Evolutionary conservation across 2,329 filamentous ascomycete species (phyloP), one percentile per base, ranked within the genome.

Genomic region (Fusarium sp.): DNA sequence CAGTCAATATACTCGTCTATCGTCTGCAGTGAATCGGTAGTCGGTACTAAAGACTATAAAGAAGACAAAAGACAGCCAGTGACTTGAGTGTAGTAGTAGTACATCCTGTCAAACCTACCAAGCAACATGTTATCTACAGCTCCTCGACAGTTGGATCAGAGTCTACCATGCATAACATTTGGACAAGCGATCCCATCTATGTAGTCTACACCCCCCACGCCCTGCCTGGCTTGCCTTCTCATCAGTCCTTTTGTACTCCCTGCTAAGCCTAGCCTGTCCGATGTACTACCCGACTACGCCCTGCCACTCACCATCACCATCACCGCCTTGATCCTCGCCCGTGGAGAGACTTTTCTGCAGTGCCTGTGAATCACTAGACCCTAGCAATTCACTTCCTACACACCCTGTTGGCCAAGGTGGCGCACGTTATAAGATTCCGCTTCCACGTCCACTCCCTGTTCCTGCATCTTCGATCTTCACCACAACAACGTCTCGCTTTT

Each of bases 391-490:
- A 29, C 9, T 29, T 10, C 27, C 11, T 13, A 29, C 42, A n/a
- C 53, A 36, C 51, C 29, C 36, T 1, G n/a, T 27, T n/a, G 19
- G 10, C 37, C 38, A 14, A 50, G 19, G 14, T n/a, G 31, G 25
- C 42, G 1, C 31, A 37, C 23, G 32, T 9, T 54, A 63, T 63
- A 63, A 57, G 57, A 21, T 31, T 58, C 31, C 49, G 19, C 33
- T 43, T 8, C 49, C 36, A 14, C 15, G 27, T 45, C 37, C 14
- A 31, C 25, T 46, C 39, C 25, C 37, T 23, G 45, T 43, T 60
- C 64, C 46, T 51, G 43, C 61, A 61, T 53, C 54, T 39, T 43
- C 57, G 48, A 61, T 53, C 54, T 39, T 43, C 57, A 50, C 50
- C 46, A 23, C 31, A 9, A 32, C 48, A 37, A 27, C 35, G 38